Conservation (phyloP, 1,284 basidiomycete species). For the Sanghuangporus baumii region DNA sequence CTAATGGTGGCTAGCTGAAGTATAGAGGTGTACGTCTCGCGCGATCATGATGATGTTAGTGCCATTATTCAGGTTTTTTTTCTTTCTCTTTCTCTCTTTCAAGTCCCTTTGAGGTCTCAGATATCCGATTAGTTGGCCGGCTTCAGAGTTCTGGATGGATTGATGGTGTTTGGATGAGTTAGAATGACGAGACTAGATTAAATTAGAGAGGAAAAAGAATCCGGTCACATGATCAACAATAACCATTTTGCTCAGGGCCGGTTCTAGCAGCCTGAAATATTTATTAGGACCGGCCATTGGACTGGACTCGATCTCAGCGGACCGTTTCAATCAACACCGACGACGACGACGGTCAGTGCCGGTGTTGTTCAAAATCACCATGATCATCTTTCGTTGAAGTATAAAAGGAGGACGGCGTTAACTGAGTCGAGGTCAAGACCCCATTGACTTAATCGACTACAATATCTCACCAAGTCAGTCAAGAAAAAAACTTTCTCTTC, state of each 20-base stretch:
- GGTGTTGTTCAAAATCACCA: not conserved
- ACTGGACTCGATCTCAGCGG: not conserved
- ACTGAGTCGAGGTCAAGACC: not conserved
- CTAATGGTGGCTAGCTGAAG: no score
- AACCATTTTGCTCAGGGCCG: not conserved
- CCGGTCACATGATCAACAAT: not conserved
- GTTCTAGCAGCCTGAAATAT: not conserved
- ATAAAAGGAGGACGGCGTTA: not conserved
- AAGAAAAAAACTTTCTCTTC: not conserved
- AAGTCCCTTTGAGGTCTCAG: not conserved
- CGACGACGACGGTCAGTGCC: slow-evolving; percentile 3
- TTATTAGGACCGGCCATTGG: no score
- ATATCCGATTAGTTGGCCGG: not conserved
- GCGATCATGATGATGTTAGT: no score
- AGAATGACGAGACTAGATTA: not conserved
- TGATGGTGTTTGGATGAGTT: not conserved
- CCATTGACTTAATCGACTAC: not conserved
- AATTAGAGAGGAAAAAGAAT: not conserved
- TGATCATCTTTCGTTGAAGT: not conserved
- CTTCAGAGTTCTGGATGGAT: not conserved
- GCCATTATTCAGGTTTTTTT: no score
- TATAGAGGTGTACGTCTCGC: no score
- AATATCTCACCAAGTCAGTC: not conserved
- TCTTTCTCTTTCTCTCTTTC: no score
- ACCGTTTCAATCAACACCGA: not conserved